These are phyloP conservation scores for Phytophthora pinifolia DNA, from an alignment of 352 stramenopile species.

Conservation along the genomic window DNA sequence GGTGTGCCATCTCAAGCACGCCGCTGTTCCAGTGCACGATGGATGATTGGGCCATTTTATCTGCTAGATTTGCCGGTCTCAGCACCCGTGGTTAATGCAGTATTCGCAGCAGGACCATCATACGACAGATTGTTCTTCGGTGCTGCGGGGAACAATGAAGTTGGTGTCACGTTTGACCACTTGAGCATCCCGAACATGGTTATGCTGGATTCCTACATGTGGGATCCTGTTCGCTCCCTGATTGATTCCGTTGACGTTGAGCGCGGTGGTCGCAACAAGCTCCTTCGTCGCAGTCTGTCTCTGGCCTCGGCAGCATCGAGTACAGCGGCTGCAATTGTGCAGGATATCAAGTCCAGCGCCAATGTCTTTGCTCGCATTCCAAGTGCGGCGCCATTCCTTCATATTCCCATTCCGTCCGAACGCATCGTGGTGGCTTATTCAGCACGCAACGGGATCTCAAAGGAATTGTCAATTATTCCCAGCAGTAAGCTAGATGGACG, in stretches of 20 bases:
- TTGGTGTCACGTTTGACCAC: conserved; percentile 52
- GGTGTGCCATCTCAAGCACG: conserved; percentile 57
- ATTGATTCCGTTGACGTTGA: conserved; percentile 76
- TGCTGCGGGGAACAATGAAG: conserved; percentile 44
- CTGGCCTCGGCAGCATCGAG: conserved; percentile 61
- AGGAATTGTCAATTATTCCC: conserved; percentile 47
- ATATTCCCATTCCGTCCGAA: conserved; percentile 49
- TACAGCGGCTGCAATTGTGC: conserved; percentile 63
- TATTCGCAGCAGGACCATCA: conserved; percentile 52
- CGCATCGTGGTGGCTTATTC: conserved; percentile 56
- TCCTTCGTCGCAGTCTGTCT: conserved; percentile 54
- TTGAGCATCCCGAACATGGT: conserved; percentile 47
- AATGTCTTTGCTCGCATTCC: conserved; percentile 59
- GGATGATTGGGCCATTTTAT: conserved; percentile 67
- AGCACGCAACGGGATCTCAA: conserved; percentile 33
- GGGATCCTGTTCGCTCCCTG: conserved; percentile 59
- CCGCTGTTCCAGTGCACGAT: conserved; percentile 39
- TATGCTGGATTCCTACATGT: conserved; percentile 64
- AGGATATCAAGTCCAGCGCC: conserved; percentile 61
- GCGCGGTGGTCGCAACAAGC: conserved; percentile 39
- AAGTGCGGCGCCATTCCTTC: conserved; percentile 49
- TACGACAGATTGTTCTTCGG: conserved; percentile 67
- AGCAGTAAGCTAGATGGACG: conserved; percentile 55
- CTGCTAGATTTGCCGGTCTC: conserved; percentile 61
- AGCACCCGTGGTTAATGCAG: conserved; percentile 45